These are phyloP conservation scores for Melastoma malabathricum DNA, from an alignment of 345 rosid species.

Conservation along the genomic window DNA sequence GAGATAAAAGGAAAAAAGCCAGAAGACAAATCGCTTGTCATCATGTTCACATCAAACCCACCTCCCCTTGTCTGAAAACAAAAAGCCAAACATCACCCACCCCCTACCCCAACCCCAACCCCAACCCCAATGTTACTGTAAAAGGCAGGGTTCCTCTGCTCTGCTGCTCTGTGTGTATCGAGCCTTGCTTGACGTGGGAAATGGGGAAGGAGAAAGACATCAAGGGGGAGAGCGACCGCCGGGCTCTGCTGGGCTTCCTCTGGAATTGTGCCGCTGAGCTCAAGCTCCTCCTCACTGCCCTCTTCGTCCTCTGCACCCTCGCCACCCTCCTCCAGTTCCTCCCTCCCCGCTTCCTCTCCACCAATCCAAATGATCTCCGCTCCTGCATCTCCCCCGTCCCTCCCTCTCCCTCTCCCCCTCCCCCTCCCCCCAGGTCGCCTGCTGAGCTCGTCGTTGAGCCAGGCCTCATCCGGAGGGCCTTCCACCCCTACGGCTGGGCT, in stretches of 20 bases:
- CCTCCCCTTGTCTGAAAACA: too few relatives aligned
- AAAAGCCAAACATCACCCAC: too few relatives aligned
- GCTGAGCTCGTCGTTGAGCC: conserved; percentile 33
- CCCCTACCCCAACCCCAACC: too few relatives aligned
- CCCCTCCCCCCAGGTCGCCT: conserved; percentile 1
- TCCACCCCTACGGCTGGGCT: conserved; percentile 54
- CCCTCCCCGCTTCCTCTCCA: conserved; percentile 38
- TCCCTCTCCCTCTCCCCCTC: conserved; percentile 1
- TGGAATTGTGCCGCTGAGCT: conserved; percentile 76
- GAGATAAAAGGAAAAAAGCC: too few relatives aligned
- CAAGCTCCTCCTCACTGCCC: conserved; percentile 39
- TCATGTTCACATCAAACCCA: too few relatives aligned
- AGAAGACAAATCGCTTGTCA: too few relatives aligned
- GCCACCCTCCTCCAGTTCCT: conserved; percentile 40
- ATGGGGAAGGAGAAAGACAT: conserved; percentile 24
- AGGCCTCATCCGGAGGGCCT: conserved; percentile 44
- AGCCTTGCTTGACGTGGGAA: conserved; percentile 4
- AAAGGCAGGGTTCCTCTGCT: too few relatives aligned
- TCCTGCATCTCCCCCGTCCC: conserved; percentile 23
- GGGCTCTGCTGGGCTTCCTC: conserved; percentile 32
- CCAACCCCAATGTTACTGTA: too few relatives aligned
- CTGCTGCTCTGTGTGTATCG: too few relatives aligned
- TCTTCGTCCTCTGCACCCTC: conserved; percentile 51
- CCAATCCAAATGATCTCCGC: conserved; percentile 35
- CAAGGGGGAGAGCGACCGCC: conserved; percentile 25